Percentiles rank a stretch among this genome's conserved stretches.
Evolutionary conservation across 1,139 yeast species (phyloP).

Genomic region (Tardiomyces blankii): DNA sequence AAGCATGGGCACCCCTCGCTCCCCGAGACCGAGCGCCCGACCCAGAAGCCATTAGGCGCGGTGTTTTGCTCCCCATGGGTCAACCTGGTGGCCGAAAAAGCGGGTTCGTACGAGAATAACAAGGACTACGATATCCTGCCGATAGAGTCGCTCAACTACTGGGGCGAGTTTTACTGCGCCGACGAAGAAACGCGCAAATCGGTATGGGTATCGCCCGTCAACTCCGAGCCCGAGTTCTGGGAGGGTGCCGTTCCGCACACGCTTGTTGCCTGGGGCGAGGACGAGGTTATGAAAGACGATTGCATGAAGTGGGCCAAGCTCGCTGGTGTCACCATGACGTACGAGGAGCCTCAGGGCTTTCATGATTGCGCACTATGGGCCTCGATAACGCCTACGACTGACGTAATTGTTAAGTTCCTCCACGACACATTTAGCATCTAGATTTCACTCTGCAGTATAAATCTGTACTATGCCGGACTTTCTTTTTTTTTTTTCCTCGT

Average conservation of each 20-base stretch:
- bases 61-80: constrained; percentile 5
- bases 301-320: constrained; percentile 7
- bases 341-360: constrained; percentile 11
- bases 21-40: not conserved
- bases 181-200: constrained; percentile 13
- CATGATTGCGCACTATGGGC: constrained; percentile 15
- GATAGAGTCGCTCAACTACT: constrained; percentile 14
- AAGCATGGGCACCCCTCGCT: not conserved
- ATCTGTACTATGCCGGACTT: too few relatives aligned
- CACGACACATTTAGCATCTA: not conserved
- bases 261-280: constrained; percentile 30
- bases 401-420: not conserved
- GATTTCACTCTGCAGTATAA: too few relatives aligned
- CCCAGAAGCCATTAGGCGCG: constrained; percentile 1
- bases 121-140: constrained; percentile 11
- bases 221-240: constrained; percentile 21
- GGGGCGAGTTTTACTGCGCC: constrained; percentile 22
- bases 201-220: constrained; percentile 7
- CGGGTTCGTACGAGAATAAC: constrained; percentile 24
- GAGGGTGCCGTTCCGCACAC: constrained; percentile 25
- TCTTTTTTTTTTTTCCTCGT: too few relatives aligned
- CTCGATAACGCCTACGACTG: not conserved
- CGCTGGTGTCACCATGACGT: constrained; percentile 5
- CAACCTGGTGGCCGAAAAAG: constrained; percentile 4
- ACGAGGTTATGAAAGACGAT: constrained; percentile 30